Base-by-base conservation (phyloP, 768 basidiomycete genomes). In the Kwoniella europaea region DNA sequence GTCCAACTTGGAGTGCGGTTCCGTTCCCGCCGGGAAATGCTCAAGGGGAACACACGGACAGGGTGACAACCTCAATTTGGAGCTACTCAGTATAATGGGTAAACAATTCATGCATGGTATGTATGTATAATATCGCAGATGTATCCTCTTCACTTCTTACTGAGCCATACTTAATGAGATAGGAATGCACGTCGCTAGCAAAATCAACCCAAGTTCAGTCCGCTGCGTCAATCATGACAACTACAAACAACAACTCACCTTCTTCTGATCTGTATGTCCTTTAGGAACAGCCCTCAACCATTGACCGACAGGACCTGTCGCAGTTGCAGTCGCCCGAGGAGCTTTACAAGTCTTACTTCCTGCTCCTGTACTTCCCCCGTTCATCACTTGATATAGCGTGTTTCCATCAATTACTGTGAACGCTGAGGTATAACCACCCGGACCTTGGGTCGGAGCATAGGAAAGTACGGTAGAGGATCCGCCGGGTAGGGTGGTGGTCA, bases 201-300 rank as follows among this genome's bases (percentile, higher is more conserved):
- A 35, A 35, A 35, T 35, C 6, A 35, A 35, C 0, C 35, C 35
- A 35, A 9, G 35, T 35, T 35, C 35, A 35, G 35, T 1, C 1
- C 35, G 1, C 1, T 1, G 35, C 35, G 35, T 6, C 7, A 1
- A 7, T 35, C 35, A 6, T 35, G 7, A 35, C 35, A 35, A 35
- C 35, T 35, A 35, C 35, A 35, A 35, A 35, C 35, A 35, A 35
- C 35, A 35, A 35, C 46, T 50, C 13, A 55, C 24, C 15, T 55
- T 55, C n/a, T 22, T n/a, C n/a, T 18, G 24, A 18, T n/a, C 54
- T 55, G n/a, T n/a, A 35, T 61, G 42, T 22, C 41, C n/a, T n/a
- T 42, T 24, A 13, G 59, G 59, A n/a, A 61, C 59, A 61, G 42
- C 59, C n/a, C 12, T 42, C 41, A 61, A 61, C 59, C 59, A 61